Base-by-base conservation (phyloP, 768 basidiomycete species). In the Stropharia rugosoannulata region DNA sequence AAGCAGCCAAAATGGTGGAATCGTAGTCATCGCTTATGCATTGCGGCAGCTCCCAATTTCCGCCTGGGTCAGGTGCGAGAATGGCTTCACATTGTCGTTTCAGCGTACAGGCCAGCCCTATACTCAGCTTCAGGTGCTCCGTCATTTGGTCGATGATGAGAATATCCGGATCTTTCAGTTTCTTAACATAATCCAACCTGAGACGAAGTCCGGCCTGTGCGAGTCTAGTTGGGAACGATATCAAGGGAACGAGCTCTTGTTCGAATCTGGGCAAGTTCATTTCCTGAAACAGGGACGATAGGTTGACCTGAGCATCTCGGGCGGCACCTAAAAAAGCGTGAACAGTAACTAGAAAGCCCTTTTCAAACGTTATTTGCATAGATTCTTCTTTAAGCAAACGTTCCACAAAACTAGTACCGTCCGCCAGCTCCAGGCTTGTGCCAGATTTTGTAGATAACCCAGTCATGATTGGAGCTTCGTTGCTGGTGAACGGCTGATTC, bases 71-170 rank as follows among this genome's bases (percentile, higher is more conserved):
- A 11, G 94, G 90, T 4, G 85, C 80, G 56, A 96, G 76, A 66
- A 98, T 91, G n/a, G 86, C 90, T 62, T 94, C 85, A 71, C 97
- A 97, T 69, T 97, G 94, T 57, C 89, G 80, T 73, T 97, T 97
- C 63, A 98, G 84, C n/a, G 93, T 89, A 64, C 95, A 96, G 22
- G 96, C 95, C 42, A 97, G 79, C 18, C 90, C 91, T 50, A 99
- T 87, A 62, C 89, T 89, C 54, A 95, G 81, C 67, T 95, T 91
- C 59, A 98, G 80, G 66, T 96, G 95, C 63, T 95, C 94, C 13
- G 88, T 86, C 78, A 96, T 89, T 70, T 97, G 94, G 70, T 97
- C 93, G 58, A 98, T 90, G 55, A 95, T 91, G 53, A 97, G 80
- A 56, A 90, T 79, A 54, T 91, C 92, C 1, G 94, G 94, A 54